Evolutionary conservation across 2,329 filamentous ascomycete genomes (phyloP), one percentile per base, ranked within the genome.

Genomic region (Calonectria pseudoturangicola): DNA sequence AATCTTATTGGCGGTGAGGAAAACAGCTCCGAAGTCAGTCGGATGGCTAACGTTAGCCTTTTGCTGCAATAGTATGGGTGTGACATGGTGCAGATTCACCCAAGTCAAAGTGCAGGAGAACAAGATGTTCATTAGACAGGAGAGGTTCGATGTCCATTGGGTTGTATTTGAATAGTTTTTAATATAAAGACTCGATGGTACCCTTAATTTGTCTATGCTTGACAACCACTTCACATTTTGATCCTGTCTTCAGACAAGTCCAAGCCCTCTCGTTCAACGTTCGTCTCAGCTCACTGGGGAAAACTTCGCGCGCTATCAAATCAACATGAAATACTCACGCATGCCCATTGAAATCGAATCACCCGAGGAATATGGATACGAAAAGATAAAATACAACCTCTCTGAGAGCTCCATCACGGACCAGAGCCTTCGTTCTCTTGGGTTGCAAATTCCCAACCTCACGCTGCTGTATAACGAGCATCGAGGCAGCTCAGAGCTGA

Each of bases 331-430:
- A 50, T 79, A 79, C 48, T 45, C 68, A 56, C 78, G 78, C 28
- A 80, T 79, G 75, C 56, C 74, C 25, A 79, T 80, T 62, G 77
- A 80, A 63, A 74, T 75, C 15, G 78, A 79, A 43, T 76, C 76
- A 1, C 77, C 76, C 0, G 78, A 80, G 43, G 78, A 80, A 63
- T 74, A 74, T 18, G 77, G 78, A 9, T 69, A 69, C 66, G 68
- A 68, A 30, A 79, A 60, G 63, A 74, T 80, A 70, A 74, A 75
- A 27, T 74, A 75, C 67, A 79, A 79, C 41, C 72, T 80, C 9
- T 77, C 77, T 4, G 79, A 80, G 50, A 80, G 76, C 51, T 73
- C 75, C 43, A 72, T 80, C 50, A 62, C 74, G 7, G 77, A 79
- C 45, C 76, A 77, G 54, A 77, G 67, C n/a, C 48, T 80, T 1